Percentiles rank a stretch among this genome's conserved stretches.
Conservation (phyloP, 2,329 filamentous ascomycete species). For the Talaromyces albobiverticillius region DNA sequence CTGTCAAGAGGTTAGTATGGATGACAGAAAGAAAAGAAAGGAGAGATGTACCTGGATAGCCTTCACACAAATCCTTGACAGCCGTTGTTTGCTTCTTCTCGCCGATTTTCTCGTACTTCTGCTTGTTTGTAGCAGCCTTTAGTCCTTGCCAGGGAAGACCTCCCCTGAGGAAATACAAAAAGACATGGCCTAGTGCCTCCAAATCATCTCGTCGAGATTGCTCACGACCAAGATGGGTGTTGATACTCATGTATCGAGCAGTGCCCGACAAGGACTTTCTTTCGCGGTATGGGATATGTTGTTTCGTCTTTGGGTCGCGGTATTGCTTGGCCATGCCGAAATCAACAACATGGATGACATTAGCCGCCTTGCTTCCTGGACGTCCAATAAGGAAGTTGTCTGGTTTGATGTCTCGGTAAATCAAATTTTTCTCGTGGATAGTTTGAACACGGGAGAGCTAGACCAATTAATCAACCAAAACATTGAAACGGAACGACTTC, state of each 20-base stretch:
- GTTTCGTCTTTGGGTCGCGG: conserved; percentile 96
- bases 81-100: conserved; percentile 99
- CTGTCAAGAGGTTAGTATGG: conserved; percentile 39
- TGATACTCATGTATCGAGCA: conserved; percentile 99
- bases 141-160: conserved; percentile 67
- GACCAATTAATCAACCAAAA: conserved; percentile 14
- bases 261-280: conserved; percentile 95
- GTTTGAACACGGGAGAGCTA: conserved; percentile 85
- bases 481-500: conserved; percentile 17
- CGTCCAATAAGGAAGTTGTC: conserved; percentile 98
- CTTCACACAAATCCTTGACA: conserved; percentile 95
- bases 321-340: conserved; percentile 99
- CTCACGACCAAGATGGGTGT: conserved; percentile 93
- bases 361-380: conserved; percentile 87
- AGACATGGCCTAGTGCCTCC: conserved; percentile 73
- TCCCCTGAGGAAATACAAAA: conserved; percentile 67
- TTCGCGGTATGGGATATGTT: conserved; percentile 97
- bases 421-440: conserved; percentile 98
- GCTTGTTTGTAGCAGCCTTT: conserved; percentile 74
- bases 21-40: conserved; percentile 6
- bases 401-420: conserved; percentile 98
- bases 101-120: conserved; percentile 99
- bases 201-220: conserved; percentile 95
- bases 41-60: conserved; percentile 67
- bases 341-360: conserved; percentile 97